Evolutionary conservation across 2,329 filamentous ascomycete species (phyloP), one percentile per base, ranked within the genome.

Genomic region (Curvularia spicifera): DNA sequence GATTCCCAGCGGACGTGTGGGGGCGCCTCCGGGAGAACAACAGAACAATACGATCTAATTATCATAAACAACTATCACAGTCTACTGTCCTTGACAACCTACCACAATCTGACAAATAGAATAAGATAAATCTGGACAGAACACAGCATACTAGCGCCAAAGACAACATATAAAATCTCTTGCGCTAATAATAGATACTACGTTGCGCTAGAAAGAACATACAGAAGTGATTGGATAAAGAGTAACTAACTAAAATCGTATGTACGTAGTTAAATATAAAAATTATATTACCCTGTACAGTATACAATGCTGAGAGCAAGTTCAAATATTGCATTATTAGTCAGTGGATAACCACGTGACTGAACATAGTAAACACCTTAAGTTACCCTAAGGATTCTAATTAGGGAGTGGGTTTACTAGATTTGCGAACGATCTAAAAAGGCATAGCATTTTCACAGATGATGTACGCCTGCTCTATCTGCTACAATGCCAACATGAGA

Each of bases 361-460:
- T 18, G 18, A 59, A 56, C 29, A 56, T 33, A 51, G 51, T 69
- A 13, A 54, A 56, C 43, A 52, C 54, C 18, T 56, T 70, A 12
- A 58, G 55, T 26, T 51, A 51, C 18, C 22, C 69, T 4, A 42
- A 53, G 43, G 45, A 48, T 8, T 68, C 60, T 13, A 65, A 51
- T 28, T 69, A 31, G 67, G 63, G 69, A 31, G 57, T 56, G 12
- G 53, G 63, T 15, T 52, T 65, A 8, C 26, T 51, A 9, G 35
- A 69, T 43, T 20, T 74, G 35, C 55, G 65, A 12, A 53, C 49
- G 50, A 64, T 74, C 37, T 76, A 74, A 51, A 42, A 68, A 61
- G 71, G 60, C 42, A 67, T 72, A 8, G 55, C 69, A 18, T 59
- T 75, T 24, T 70, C 64, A 5, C 64, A 75, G 57, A 64, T 77